These are phyloP conservation scores for Hypoxylon sp. DNA, from an alignment of 2,329 filamentous ascomycete species.

Conservation along the genomic window DNA sequence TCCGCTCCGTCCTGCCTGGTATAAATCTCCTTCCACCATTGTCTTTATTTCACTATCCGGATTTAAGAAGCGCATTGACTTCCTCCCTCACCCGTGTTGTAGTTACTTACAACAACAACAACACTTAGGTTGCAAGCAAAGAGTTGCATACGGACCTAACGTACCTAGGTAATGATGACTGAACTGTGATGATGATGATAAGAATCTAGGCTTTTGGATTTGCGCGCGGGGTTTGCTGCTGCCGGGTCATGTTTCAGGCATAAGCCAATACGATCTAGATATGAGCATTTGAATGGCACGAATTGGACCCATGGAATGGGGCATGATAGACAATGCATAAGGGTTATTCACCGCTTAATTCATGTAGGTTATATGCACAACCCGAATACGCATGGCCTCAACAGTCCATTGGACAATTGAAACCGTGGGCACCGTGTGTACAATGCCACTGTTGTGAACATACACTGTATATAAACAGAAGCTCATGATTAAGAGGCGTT, in stretches of 20 bases:
- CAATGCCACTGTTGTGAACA: background rate
- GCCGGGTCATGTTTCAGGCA: conserved; percentile 32
- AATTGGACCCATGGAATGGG: conserved; percentile 3
- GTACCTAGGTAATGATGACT: background rate
- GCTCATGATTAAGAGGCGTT: background rate
- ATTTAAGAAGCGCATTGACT: background rate
- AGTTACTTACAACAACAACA: background rate
- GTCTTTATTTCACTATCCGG: background rate
- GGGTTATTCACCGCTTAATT: conserved; percentile 42
- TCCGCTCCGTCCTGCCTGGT: background rate
- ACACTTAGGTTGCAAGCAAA: background rate
- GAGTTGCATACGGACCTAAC: background rate
- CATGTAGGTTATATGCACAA: conserved; percentile 23
- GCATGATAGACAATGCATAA: conserved; percentile 26
- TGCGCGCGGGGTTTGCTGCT: conserved; percentile 19
- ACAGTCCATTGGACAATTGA: conserved; percentile 26
- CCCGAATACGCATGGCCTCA: conserved; percentile 12
- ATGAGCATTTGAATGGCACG: conserved; percentile 12
- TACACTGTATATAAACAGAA: conserved; percentile 10
- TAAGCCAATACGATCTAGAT: conserved; percentile 31
- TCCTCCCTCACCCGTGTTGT: background rate
- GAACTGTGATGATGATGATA: background rate
- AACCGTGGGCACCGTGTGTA: conserved; percentile 3
- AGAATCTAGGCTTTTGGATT: conserved; percentile 15
- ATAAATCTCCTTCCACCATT: too few relatives aligned